These are phyloP conservation scores for Coemansia sp. DNA, from an alignment of 192 early-diverging fungal species.

Conservation along the genomic window DNA sequence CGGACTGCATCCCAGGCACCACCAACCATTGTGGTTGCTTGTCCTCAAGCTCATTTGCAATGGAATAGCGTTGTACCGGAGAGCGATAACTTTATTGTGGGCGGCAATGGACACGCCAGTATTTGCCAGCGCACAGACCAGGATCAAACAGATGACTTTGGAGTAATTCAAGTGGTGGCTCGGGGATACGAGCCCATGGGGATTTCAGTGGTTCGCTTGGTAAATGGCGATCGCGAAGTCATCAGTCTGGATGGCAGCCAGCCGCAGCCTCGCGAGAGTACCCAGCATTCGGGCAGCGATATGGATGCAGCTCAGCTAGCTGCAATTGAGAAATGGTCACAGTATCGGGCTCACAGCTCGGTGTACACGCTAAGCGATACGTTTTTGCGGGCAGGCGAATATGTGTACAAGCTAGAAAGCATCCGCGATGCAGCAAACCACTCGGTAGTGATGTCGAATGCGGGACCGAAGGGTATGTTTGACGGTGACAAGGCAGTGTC, in stretches of 20 bases:
- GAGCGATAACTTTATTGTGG: constrained; percentile 33
- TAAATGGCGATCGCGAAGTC: constrained; percentile 41
- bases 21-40: constrained; percentile 37
- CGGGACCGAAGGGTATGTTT: constrained; percentile 9
- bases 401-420: constrained; percentile 46
- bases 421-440: constrained; percentile 47
- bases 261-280: constrained; percentile 14
- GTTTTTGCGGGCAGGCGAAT: constrained; percentile 43
- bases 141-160: constrained; percentile 3
- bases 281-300: neutral
- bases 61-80: constrained; percentile 17
- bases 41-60: constrained; percentile 36
- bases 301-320: constrained; percentile 1
- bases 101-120: constrained; percentile 41
- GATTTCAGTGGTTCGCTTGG: constrained; percentile 42
- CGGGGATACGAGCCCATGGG: constrained; percentile 47
- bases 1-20: constrained; percentile 32
- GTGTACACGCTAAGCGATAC: constrained; percentile 40
- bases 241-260: constrained; percentile 36
- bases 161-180: constrained; percentile 37
- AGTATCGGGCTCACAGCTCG: constrained; percentile 21
- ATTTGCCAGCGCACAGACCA: constrained; percentile 39
- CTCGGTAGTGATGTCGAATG: constrained; percentile 18
- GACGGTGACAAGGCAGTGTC: constrained; percentile 13
- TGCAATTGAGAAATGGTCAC: constrained; percentile 17